Percentiles rank a stretch among this genome's conserved stretches.
phyloP scores from a whole-genome alignment of 106 monocot species.

The Dendrobium catenatum region DNA sequence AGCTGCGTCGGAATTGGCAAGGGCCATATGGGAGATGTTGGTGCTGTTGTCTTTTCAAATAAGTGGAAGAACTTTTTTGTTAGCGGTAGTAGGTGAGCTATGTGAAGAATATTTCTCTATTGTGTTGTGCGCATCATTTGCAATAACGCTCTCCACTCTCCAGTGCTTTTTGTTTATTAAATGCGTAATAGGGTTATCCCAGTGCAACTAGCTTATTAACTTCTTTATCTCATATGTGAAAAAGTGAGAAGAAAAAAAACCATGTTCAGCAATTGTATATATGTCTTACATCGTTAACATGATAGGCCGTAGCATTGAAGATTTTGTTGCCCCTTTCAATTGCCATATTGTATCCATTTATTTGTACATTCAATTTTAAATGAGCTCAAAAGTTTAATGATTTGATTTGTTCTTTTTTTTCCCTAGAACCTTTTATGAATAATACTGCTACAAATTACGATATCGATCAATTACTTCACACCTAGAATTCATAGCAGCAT shows the following conservation, averaged over 20 bases:
- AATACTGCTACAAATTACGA: too few species aligned
- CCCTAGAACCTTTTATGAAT: too few species aligned
- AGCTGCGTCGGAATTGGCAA: conserved; percentile 70
- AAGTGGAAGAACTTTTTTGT: conserved; percentile 81
- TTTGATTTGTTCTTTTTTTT: too few species aligned
- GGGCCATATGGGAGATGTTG: conserved; percentile 86
- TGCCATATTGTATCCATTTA: neutral
- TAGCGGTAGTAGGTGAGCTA: conserved; percentile 80
- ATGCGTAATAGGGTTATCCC: too few species aligned
- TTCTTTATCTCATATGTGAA: neutral
- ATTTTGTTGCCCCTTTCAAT: neutral
- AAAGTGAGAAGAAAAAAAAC: neutral
- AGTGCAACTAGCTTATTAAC: too few species aligned
- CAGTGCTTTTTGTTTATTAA: neutral
- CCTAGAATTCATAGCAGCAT: too few species aligned
- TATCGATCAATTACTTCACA: too few species aligned
- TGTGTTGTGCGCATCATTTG: neutral
- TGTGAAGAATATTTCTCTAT: conserved; percentile 1
- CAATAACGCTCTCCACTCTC: neutral
- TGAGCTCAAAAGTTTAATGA: too few species aligned
- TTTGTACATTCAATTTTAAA: neutral
- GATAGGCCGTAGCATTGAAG: neutral
- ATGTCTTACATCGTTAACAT: neutral
- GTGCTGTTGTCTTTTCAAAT: conserved; percentile 85
- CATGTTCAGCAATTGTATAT: neutral